Evolutionary conservation across 2,329 filamentous ascomycete genomes (phyloP).

Genomic region (Alternaria incomplexa): DNA sequence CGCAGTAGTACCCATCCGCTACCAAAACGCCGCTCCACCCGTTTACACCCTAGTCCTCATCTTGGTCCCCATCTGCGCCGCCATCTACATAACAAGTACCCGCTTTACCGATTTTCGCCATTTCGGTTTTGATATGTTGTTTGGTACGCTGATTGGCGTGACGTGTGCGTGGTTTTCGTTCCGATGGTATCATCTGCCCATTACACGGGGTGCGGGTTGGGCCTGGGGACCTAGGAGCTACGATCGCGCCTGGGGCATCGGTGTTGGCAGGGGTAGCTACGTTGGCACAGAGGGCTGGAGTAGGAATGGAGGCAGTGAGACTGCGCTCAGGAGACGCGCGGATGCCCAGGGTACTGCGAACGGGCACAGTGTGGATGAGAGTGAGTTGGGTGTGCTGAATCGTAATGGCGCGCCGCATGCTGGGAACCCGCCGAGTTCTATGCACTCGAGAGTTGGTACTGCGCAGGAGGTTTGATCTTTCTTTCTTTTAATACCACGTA

Average conservation of each 20-base stretch:
- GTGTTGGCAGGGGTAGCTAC: slow-evolving; percentile 62
- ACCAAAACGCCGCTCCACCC: slow-evolving; percentile 81
- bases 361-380: slow-evolving; percentile 5
- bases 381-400: slow-evolving; percentile 9
- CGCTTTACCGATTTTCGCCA: slow-evolving; percentile 90
- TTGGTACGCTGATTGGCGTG: slow-evolving; percentile 80
- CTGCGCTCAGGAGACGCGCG: slow-evolving; percentile 2
- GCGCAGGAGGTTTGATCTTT: neutral
- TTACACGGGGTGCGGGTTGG: slow-evolving; percentile 82
- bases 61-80: slow-evolving; percentile 73
- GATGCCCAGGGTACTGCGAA: slow-evolving; percentile 6
- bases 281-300: slow-evolving; percentile 57
- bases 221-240: slow-evolving; percentile 81
- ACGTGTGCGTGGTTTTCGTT: slow-evolving; percentile 76
- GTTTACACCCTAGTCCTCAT: slow-evolving; percentile 76
- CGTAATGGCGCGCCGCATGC: slow-evolving; percentile 6
- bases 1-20: slow-evolving; percentile 63
- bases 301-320: slow-evolving; percentile 14
- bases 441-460: neutral
- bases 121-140: slow-evolving; percentile 90
- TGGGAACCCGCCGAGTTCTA: neutral
- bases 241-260: slow-evolving; percentile 79
- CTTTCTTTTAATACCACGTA: neutral
- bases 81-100: slow-evolving; percentile 82
- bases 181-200: slow-evolving; percentile 83